These are phyloP conservation scores for Penstemon davidsonii DNA, from an alignment of 257 asterid species.

Conservation along the genomic window DNA sequence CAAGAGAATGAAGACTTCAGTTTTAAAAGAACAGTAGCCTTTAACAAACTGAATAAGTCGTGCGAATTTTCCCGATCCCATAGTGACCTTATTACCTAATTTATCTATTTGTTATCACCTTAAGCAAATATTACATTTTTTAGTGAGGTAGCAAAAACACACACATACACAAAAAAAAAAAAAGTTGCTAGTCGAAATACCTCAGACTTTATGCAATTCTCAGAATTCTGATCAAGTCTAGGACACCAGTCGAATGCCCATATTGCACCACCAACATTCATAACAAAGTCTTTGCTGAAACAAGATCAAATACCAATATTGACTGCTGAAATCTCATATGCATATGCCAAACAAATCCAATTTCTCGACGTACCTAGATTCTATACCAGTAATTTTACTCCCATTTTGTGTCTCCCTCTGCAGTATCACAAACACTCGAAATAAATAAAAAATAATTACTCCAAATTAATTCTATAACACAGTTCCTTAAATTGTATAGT, in stretches of 20 bases:
- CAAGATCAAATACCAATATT: conserved; percentile 17
- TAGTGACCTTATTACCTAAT: neutral
- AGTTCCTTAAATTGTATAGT: neutral
- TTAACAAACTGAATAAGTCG: neutral
- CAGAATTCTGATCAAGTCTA: conserved; percentile 43
- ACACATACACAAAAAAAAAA: neutral
- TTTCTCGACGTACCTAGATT: conserved; percentile 42
- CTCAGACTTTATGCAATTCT: conserved; percentile 54
- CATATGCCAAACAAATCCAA: conserved; percentile 19
- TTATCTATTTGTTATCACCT: neutral
- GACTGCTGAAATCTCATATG: conserved; percentile 14
- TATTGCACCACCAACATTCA: conserved; percentile 85
- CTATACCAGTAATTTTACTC: conserved; percentile 22
- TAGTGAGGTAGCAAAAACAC: neutral
- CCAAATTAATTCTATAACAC: neutral
- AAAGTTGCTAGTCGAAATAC: conserved; percentile 36
- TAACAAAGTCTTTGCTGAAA: conserved; percentile 77
- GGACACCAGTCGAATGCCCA: conserved; percentile 99
- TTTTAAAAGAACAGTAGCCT: conserved; percentile 1
- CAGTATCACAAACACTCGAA: conserved; percentile 7
- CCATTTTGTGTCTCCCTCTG: conserved; percentile 35
- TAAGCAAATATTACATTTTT: conserved; percentile 6
- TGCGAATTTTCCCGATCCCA: neutral
- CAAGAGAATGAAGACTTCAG: neutral
- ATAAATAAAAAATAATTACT: neutral